phyloP scores from a whole-genome alignment of 2,329 filamentous ascomycete species.

The Neonectria ditissima region DNA sequence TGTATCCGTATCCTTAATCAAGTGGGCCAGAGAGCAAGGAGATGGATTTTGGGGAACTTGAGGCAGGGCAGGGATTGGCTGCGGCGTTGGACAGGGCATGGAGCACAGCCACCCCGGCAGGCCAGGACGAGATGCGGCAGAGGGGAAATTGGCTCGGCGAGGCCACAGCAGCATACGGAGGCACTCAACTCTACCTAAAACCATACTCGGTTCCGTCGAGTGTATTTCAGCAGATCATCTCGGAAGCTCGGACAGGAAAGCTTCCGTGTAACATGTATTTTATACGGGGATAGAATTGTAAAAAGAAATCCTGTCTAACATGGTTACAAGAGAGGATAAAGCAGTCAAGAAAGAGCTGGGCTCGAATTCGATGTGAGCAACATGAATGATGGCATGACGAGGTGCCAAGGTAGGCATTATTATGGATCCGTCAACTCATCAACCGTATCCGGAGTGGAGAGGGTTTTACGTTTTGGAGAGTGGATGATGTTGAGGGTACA shows the following conservation, averaged over 20 bases:
- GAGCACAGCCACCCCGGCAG: constrained; percentile 21
- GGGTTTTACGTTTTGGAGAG: no score
- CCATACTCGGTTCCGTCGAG: constrained; percentile 39
- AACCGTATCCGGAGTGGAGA: neutral
- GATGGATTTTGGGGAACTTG: constrained; percentile 38
- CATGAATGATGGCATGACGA: neutral
- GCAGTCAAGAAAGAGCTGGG: neutral
- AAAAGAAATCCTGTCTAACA: constrained; percentile 28
- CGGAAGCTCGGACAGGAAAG: constrained; percentile 29
- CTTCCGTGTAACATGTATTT: constrained; percentile 43
- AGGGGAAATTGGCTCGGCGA: constrained; percentile 23
- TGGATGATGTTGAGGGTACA: no score
- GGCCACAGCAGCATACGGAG: constrained; percentile 37
- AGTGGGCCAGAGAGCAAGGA: constrained; percentile 12
- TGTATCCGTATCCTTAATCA: constrained; percentile 2
- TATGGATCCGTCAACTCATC: neutral
- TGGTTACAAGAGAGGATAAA: constrained; percentile 12
- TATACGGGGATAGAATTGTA: constrained; percentile 47
- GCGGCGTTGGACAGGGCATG: constrained; percentile 27
- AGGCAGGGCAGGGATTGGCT: constrained; percentile 37
- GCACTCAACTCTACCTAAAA: constrained; percentile 47
- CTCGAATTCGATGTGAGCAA: neutral
- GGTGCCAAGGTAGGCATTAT: neutral
- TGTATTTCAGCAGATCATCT: constrained; percentile 42
- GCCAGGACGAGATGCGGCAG: constrained; percentile 16